These are phyloP conservation scores for Tremellales sp. DNA, from an alignment of 1,284 basidiomycete species.

Conservation along the genomic window DNA sequence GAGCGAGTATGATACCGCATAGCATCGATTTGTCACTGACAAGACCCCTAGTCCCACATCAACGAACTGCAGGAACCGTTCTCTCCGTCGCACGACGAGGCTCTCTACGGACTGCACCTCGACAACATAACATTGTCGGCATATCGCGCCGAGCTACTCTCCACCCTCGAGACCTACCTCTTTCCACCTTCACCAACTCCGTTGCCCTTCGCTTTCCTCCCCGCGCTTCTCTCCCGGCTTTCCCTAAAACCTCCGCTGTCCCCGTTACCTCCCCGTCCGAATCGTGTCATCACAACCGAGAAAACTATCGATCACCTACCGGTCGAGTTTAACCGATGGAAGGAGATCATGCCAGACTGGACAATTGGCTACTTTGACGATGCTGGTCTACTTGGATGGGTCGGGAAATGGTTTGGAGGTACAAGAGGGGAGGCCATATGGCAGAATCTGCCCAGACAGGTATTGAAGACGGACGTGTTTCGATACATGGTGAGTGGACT, in stretches of 20 bases:
- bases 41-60: constrained; percentile 13
- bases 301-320: constrained; percentile 28
- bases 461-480: constrained; percentile 38
- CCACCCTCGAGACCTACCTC: constrained; percentile 25
- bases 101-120: constrained; percentile 27
- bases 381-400: constrained; percentile 28
- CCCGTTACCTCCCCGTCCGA: constrained; percentile 23
- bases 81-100: constrained; percentile 20
- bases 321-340: constrained; percentile 31
- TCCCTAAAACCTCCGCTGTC: constrained; percentile 27
- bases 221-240: constrained; percentile 21
- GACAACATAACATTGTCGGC: constrained; percentile 22
- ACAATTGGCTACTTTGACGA: constrained; percentile 34
- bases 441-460: constrained; percentile 27
- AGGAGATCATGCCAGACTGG: constrained; percentile 35
- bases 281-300: constrained; percentile 36
- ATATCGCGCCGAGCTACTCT: constrained; percentile 25
- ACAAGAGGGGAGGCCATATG: constrained; percentile 28
- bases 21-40: not conserved
- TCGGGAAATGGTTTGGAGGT: constrained; percentile 26
- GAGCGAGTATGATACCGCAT: not conserved
- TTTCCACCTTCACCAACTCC: constrained; percentile 6
- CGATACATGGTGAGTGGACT: constrained; percentile 16
- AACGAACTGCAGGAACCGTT: constrained; percentile 17
- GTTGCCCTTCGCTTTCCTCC: constrained; percentile 16